phyloP scores from a whole-genome alignment of 1,284 basidiomycete species.

The Gastroboletus turbinatus region DNA sequence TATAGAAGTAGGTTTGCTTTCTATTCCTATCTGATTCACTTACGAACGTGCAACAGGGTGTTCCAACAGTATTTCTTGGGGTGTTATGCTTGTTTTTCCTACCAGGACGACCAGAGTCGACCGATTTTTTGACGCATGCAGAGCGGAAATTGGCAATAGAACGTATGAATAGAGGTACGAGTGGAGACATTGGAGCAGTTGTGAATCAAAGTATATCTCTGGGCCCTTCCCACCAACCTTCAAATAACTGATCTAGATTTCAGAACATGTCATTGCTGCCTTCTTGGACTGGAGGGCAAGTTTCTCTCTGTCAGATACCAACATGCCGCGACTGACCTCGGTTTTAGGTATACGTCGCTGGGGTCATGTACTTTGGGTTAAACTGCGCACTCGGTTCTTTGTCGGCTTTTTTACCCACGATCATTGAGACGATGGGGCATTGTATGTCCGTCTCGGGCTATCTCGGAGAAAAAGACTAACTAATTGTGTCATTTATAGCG shows the following conservation, averaged over 20 bases:
- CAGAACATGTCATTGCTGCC: conserved; percentile 62
- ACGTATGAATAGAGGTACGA: conserved; percentile 70
- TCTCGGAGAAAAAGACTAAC: not conserved
- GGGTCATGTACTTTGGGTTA: conserved; percentile 74
- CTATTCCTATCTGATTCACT: not conserved
- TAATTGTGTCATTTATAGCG: conserved; percentile 31
- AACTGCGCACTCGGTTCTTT: conserved; percentile 80
- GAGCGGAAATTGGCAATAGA: conserved; percentile 74
- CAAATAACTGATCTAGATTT: not conserved
- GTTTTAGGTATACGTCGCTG: conserved; percentile 56
- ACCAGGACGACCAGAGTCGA: conserved; percentile 78
- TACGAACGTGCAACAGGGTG: conserved; percentile 41
- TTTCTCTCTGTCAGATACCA: conserved; percentile 2
- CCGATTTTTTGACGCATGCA: conserved; percentile 64
- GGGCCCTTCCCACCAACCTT: not conserved
- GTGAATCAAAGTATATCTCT: conserved; percentile 58
- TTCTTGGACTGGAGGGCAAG: conserved; percentile 72
- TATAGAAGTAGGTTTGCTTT: conserved; percentile 55
- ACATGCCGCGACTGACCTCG: not conserved
- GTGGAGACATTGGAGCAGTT: conserved; percentile 64
- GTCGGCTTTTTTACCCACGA: conserved; percentile 84
- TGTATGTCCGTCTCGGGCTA: conserved; percentile 35
- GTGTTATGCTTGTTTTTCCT: conserved; percentile 63
- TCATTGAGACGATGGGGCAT: conserved; percentile 70
- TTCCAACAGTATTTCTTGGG: conserved; percentile 70